These are phyloP conservation scores for Handroanthus guayacan DNA, from an alignment of 257 asterid species.

Conservation along the genomic window DNA sequence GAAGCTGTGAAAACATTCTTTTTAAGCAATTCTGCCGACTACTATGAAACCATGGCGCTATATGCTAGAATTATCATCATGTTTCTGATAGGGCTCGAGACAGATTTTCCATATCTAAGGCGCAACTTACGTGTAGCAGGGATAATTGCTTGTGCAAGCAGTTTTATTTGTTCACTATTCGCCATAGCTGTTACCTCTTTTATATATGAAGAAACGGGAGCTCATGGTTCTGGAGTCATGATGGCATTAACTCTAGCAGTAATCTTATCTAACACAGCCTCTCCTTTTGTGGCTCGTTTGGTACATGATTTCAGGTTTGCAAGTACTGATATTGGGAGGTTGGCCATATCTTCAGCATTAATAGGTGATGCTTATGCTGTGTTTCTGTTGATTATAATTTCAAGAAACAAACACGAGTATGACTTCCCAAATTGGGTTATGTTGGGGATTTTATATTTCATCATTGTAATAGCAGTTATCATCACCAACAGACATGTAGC, in stretches of 20 bases:
- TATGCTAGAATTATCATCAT: constrained; percentile 83
- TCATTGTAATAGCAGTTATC: constrained; percentile 58
- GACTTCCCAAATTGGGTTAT: constrained; percentile 45
- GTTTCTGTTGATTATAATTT: constrained; percentile 57
- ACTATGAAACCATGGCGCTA: constrained; percentile 83
- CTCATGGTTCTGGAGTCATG: constrained; percentile 51
- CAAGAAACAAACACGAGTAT: constrained; percentile 44
- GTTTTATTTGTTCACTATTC: constrained; percentile 71
- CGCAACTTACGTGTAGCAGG: constrained; percentile 75
- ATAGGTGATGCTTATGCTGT: constrained; percentile 81
- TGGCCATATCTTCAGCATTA: constrained; percentile 82
- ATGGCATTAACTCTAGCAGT: constrained; percentile 71
- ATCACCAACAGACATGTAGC: constrained; percentile 57
- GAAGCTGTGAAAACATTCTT: constrained; percentile 55
- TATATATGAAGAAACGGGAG: constrained; percentile 63
- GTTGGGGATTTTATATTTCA: constrained; percentile 46
- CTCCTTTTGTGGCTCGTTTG: constrained; percentile 81
- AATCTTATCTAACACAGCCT: constrained; percentile 78
- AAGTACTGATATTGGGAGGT: constrained; percentile 77
- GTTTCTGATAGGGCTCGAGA: constrained; percentile 93
- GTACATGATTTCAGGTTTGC: constrained; percentile 88
- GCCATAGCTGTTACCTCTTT: constrained; percentile 78
- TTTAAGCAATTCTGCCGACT: constrained; percentile 67
- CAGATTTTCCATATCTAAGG: constrained; percentile 73
- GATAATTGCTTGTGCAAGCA: constrained; percentile 66